Evolutionary conservation across 140 eudicot genomes (phyloP), one percentile per base, ranked within the genome.

Genomic region (Ambrosia hybrid): DNA sequence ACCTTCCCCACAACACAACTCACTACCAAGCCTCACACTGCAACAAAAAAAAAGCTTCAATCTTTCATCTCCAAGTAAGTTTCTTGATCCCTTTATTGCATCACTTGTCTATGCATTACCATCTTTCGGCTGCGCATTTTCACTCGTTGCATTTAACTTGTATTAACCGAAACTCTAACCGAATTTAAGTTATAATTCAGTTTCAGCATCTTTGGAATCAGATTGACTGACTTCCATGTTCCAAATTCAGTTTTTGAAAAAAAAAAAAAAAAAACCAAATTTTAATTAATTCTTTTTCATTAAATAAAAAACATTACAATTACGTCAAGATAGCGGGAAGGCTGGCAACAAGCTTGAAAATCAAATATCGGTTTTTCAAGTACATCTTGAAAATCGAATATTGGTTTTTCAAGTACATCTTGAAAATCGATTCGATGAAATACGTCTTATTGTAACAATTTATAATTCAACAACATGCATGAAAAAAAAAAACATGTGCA

Each of bases 31-130:
- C 8, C 5, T 6, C 46, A 5, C 9, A 41, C 46, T 5, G 48
- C 65, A 77, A 78, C n/a, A 1, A 21, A 17, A 53, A 30, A 36
- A 62, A 70, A 75, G 83, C 72, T 51, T 53, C 57, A 67, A 51
- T 73, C 81, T 72, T 73, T 57, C 72, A 51, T 39, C 83, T 74
- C 33, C 82, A 84, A 66, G 89, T 81, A 84, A 79, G 83, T 79
- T 73, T 53, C 68, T 81, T 48, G 6, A 48, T 79, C 77, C 13
- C 58, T 49, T 60, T 79, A 64, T 65, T n/a, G 34, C 3, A 72
- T 12, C 43, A 61, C 4, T 36, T 34, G 9, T 61, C 3, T 36
- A 33, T 61, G 5, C 67, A 58, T 58, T 58, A 10, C 4, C 33
- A 55, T 55, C 30, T 55, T 55, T 55, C 60, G 8, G 10, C 37